Evolutionary conservation across 2,329 filamentous ascomycete genomes (phyloP), one percentile per base, ranked within the genome.

Genomic region (Rhinocladiella similis): DNA sequence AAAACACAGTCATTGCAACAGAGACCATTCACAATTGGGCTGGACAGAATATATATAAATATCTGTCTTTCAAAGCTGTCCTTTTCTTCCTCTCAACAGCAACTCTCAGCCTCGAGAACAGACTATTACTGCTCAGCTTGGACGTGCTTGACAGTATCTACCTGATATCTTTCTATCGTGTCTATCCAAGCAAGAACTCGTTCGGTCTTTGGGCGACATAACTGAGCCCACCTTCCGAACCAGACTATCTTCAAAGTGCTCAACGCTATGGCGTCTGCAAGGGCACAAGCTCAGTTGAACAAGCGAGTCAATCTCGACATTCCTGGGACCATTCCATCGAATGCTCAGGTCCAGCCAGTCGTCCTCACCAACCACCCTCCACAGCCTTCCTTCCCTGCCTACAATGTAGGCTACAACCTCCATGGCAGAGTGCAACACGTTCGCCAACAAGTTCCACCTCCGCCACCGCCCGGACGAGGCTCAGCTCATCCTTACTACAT

Each of bases 401-500:
- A 59, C 52, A 18, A 35, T 35, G 18, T 56, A 7, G 58, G 53
- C 3, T 63, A 61, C 45, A 35, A 54, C 18, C 25, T 39, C 16
- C 29, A 19, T 19, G 16, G 29, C n/a, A 16, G 43, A n/a, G 36
- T 47, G 25, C 20, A 19, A 20, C 20, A 7, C 10, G 25, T 56
- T 12, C 13, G 5, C 1, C 43, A 56, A 47, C 16, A 9, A 16
- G 50, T 57, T 13, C 47, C 49, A n/a, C 18, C 48, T 14, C 39
- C 20, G 27, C 56, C 61, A 39, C 20, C 43, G 9, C 33, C 49
- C 20, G 36, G 53, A 12, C 41, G 47, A 16, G 29, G 48, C 38
- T 57, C 56, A 14, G 9, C 33, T 20, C 59, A 62, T 36, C 27
- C 56, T 19, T 62, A 59, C 43, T 7, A 54, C 12, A 53, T 50